Conservation (phyloP, 1,139 yeast genomes). For the Spathaspora sp. region DNA sequence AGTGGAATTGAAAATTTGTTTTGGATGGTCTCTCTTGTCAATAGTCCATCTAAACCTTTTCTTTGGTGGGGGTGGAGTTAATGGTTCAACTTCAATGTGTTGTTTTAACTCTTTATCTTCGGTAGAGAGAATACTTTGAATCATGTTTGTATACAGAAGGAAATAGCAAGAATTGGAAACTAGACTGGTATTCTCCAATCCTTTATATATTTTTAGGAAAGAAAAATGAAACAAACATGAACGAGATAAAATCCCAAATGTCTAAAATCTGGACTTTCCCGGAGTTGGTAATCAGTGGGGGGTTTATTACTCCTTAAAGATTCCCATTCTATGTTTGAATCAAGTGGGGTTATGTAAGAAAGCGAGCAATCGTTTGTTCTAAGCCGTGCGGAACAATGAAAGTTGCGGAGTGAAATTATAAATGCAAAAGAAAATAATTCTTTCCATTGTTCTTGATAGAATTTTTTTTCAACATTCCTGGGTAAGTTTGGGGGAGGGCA, state of each 20-base stretch:
- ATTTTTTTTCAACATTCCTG: no score
- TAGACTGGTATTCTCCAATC: not conserved
- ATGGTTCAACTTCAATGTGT: not conserved
- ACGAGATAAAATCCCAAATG: not conserved
- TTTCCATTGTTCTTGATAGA: no score
- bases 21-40: slow-evolving; percentile 40
- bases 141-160: not conserved
- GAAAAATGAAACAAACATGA: not conserved
- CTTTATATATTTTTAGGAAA: not conserved
- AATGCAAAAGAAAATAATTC: no score
- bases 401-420: no score
- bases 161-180: not conserved
- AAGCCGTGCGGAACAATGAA: no score
- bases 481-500: no score
- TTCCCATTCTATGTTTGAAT: no score
- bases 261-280: no score
- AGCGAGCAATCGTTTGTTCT: no score
- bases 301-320: no score
- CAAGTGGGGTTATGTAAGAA: no score
- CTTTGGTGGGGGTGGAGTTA: slow-evolving; percentile 3
- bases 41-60: slow-evolving; percentile 12
- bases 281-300: no score
- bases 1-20: slow-evolving; percentile 48
- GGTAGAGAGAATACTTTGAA: not conserved
- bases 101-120: not conserved